These are phyloP conservation scores for Paramecium pentaurelia DNA, from an alignment of 73 alveolate species.

Conservation along the genomic window DNA sequence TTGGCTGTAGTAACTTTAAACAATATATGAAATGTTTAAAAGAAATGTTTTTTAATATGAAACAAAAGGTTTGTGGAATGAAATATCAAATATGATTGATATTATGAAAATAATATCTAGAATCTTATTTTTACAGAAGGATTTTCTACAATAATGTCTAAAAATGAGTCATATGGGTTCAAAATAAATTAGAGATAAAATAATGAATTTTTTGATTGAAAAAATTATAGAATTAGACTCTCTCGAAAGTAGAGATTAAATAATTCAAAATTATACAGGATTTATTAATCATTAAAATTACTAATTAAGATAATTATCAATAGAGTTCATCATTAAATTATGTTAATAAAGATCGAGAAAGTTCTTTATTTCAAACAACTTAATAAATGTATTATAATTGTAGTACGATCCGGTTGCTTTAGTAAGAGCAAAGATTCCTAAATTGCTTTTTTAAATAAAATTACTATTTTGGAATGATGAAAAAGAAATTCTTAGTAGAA, in stretches of 20 bases:
- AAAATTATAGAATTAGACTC: background rate
- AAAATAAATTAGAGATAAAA: background rate
- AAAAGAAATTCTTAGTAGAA: background rate
- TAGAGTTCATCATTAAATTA: background rate
- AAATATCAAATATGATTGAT: background rate
- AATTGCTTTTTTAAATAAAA: background rate
- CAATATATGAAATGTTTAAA: background rate
- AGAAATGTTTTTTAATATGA: background rate
- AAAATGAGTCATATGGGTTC: background rate
- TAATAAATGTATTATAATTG: background rate
- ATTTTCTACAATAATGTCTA: background rate
- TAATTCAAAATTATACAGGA: background rate
- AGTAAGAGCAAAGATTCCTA: background rate
- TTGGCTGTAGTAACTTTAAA: background rate
- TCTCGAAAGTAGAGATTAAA: background rate
- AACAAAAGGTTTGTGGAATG: slow-evolving; percentile 10
- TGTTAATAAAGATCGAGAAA: background rate
- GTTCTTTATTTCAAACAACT: background rate
- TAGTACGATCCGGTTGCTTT: background rate
- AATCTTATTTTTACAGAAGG: background rate
- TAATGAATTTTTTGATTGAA: background rate
- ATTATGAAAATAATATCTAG: background rate
- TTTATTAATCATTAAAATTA: background rate
- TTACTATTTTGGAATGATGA: slow-evolving; percentile 37
- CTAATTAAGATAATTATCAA: background rate